phyloP scores from a whole-genome alignment of 192 early-diverging fungal species.

The Entomortierella chlamydospora region DNA sequence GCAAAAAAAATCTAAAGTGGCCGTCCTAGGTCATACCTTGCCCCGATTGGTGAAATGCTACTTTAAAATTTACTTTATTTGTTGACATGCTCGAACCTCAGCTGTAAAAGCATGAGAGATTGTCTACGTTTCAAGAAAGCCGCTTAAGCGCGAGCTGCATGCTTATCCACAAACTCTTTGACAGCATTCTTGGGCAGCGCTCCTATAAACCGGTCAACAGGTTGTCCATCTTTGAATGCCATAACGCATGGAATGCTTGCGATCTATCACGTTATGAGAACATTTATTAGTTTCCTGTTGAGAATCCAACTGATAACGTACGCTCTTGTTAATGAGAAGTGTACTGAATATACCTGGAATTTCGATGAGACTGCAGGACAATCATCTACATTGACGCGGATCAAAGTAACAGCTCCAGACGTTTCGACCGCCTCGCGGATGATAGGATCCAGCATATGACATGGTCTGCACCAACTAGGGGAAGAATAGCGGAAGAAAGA shows the following conservation, averaged over 20 bases:
- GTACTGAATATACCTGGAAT: constrained; percentile 64
- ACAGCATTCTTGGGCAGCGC: constrained; percentile 65
- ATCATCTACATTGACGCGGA: constrained; percentile 84
- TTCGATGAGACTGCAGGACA: constrained; percentile 67
- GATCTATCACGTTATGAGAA: constrained; percentile 59
- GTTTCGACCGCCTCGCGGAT: constrained; percentile 71
- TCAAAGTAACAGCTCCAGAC: constrained; percentile 74
- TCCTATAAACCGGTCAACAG: constrained; percentile 77
- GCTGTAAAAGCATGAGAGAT: too few relatives aligned
- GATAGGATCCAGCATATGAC: constrained; percentile 79
- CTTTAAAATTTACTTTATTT: background rate
- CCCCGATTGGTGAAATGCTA: background rate
- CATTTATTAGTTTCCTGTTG: too few relatives aligned
- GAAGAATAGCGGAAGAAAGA: background rate
- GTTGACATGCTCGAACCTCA: background rate
- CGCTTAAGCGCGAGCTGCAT: constrained; percentile 22
- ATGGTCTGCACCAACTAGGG: constrained; percentile 86
- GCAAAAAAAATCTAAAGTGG: too few relatives aligned
- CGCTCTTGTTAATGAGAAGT: too few relatives aligned
- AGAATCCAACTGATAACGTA: too few relatives aligned
- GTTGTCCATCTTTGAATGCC: constrained; percentile 73
- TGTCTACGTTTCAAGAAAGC: background rate
- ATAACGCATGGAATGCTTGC: constrained; percentile 80
- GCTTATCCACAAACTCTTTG: constrained; percentile 63
- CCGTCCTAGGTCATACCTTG: too few relatives aligned